Percentiles rank a stretch among this genome's conserved stretches.
Conservation (phyloP, 805 yeast genomes). For the Danielia oregonensis region DNA sequence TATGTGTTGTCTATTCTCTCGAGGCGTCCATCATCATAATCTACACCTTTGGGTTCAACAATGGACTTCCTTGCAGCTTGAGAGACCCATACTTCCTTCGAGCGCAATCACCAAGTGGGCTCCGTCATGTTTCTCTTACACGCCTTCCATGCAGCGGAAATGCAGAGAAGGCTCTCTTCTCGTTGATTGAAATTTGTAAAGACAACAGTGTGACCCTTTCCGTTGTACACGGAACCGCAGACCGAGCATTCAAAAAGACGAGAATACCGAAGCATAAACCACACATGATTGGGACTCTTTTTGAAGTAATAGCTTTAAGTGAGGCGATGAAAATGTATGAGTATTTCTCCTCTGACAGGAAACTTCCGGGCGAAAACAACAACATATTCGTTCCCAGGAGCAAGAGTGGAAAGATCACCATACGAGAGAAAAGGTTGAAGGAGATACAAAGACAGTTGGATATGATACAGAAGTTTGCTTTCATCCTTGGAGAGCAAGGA, state of each 20-base stretch:
- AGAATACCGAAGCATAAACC: too few species aligned
- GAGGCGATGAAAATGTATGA: neutral
- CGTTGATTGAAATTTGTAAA: neutral
- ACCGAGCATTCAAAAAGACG: too few species aligned
- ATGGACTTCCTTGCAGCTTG: slow-evolving; percentile 32
- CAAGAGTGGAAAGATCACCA: too few species aligned
- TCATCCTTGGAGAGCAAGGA: too few species aligned
- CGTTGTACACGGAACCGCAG: neutral
- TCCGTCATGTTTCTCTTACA: neutral
- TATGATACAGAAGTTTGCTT: too few species aligned
- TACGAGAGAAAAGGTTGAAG: too few species aligned
- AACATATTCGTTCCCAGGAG: too few species aligned
- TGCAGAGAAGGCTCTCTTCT: neutral
- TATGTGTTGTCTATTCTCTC: slow-evolving; percentile 26
- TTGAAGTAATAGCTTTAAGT: too few species aligned
- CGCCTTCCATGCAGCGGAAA: neutral
- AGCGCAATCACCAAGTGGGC: neutral
- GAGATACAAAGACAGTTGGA: too few species aligned
- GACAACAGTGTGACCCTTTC: neutral
- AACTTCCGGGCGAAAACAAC: neutral
- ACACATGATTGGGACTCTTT: too few species aligned
- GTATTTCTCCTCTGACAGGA: neutral
- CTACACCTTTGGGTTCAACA: slow-evolving; percentile 30
- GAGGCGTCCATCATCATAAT: slow-evolving; percentile 27
- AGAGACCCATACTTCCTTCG: slow-evolving; percentile 32